Conservation (phyloP, 2,329 filamentous ascomycete genomes). For the Aureobasidium leucospermi region DNA sequence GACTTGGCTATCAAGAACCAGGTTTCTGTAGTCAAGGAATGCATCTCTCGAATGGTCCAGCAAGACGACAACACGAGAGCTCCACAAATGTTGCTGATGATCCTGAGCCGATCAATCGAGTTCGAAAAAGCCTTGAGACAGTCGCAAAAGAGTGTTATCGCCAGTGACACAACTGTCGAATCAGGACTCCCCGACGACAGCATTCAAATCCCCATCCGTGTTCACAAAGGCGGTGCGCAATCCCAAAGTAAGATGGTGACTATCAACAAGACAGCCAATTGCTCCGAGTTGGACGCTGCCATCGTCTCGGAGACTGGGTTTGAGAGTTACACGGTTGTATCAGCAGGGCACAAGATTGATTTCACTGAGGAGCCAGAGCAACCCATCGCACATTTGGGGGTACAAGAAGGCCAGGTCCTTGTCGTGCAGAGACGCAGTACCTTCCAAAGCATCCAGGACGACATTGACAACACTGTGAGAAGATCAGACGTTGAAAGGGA, state of each 20-base stretch:
- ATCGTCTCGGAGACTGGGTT: constrained; percentile 10
- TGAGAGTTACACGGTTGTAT: constrained; percentile 5
- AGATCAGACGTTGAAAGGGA: constrained; percentile 62
- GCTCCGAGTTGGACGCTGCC: neutral
- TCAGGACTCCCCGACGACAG: neutral
- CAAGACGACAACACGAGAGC: neutral
- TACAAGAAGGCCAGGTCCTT: constrained; percentile 6
- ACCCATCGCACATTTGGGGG: constrained; percentile 3
- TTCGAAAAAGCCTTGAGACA: neutral
- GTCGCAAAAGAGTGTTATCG: neutral
- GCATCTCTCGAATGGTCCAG: constrained; percentile 50
- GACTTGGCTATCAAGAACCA: neutral
- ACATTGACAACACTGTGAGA: constrained; percentile 18
- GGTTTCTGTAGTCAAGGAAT: constrained; percentile 62
- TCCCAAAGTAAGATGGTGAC: neutral
- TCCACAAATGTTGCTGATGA: neutral
- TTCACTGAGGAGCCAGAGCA: neutral
- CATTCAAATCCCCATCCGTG: constrained; percentile 1
- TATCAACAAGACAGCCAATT: constrained; percentile 1
- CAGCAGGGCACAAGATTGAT: constrained; percentile 12
- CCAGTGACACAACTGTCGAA: no score
- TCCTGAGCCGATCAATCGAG: neutral
- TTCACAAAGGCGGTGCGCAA: neutral
- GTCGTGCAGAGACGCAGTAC: constrained; percentile 14
- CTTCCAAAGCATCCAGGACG: constrained; percentile 9